phyloP scores from a whole-genome alignment of 139 green algal genomes.

The Chlamydomonas sphaeroides region DNA sequence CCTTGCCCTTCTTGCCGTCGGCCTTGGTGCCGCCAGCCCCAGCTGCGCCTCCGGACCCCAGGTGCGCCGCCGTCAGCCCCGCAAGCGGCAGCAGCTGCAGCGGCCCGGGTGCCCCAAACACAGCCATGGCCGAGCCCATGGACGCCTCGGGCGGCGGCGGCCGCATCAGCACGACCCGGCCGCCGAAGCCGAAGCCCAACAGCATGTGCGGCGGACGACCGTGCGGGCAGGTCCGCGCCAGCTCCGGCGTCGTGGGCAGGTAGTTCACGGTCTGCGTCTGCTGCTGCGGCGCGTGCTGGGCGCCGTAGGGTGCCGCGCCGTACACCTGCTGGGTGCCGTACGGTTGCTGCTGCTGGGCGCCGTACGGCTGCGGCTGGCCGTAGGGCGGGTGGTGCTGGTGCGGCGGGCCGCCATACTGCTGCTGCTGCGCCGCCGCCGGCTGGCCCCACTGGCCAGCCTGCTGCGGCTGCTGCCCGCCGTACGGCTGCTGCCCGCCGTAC shows the following conservation, averaged over 20 bases:
- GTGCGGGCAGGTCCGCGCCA: conserved; percentile 35
- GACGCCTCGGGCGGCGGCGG: neutral
- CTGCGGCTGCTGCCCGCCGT: neutral
- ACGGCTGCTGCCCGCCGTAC: neutral
- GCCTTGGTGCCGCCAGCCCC: neutral
- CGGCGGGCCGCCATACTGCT: neutral
- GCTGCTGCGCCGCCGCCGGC: neutral
- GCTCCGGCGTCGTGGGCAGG: conserved; percentile 31
- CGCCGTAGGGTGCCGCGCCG: neutral
- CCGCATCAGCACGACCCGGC: neutral
- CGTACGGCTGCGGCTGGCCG: conserved; percentile 1
- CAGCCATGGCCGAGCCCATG: conserved; percentile 6
- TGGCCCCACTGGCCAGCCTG: no score
- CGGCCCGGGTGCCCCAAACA: conserved; percentile 17
- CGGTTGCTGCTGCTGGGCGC: neutral
- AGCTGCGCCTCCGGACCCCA: neutral
- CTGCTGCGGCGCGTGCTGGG: neutral
- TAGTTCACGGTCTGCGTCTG: conserved; percentile 35
- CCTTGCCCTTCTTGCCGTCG: no score
- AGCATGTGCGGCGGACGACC: conserved; percentile 15
- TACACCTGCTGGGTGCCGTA: neutral
- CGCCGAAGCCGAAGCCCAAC: conserved; percentile 29
- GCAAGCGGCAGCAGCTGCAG: conserved; percentile 20
- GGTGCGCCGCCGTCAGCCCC: neutral
- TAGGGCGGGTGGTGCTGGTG: neutral